Percentiles rank a stretch among this genome's conserved stretches.
Conservation (phyloP, 176 grass and related monocot genomes). For the Carex myosuroides region DNA sequence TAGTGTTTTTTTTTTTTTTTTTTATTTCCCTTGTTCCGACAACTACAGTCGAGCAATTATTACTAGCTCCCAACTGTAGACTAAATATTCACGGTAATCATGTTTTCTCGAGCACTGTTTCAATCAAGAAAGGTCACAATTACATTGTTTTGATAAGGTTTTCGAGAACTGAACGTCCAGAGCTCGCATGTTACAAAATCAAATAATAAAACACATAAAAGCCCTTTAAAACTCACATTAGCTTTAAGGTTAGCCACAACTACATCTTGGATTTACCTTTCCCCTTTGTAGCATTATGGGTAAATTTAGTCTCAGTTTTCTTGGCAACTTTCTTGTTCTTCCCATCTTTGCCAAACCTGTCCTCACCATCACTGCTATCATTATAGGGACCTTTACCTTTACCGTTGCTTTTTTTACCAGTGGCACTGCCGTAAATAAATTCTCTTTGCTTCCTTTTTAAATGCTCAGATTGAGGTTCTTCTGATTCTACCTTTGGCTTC, state of each 20-base stretch:
- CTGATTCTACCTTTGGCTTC: conserved; percentile 48
- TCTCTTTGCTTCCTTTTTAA: conserved; percentile 49
- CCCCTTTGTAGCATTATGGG: conserved; percentile 28
- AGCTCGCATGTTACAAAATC: neutral
- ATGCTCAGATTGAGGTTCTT: conserved; percentile 27
- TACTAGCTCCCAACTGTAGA: neutral
- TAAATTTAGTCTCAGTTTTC: conserved; percentile 38
- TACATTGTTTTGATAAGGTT: neutral
- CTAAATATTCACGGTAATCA: neutral
- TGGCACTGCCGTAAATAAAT: conserved; percentile 48
- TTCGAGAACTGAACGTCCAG: neutral
- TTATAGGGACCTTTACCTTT: conserved; percentile 34
- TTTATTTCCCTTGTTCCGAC: too few relatives aligned
- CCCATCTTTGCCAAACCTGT: conserved; percentile 29
- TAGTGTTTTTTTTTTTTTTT: too few relatives aligned
- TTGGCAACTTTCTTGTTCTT: conserved; percentile 46
- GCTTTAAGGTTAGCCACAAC: neutral
- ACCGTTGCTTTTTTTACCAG: conserved; percentile 44
- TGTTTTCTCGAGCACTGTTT: neutral
- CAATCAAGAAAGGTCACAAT: neutral
- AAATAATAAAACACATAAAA: neutral
- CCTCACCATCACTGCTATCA: conserved; percentile 48
- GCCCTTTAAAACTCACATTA: neutral
- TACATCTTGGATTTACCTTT: conserved; percentile 47
- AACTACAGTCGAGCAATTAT: neutral